These are phyloP conservation scores for Herpetomonas samuelpessoai DNA, from an alignment of 208 protist species.

Conservation along the genomic window DNA sequence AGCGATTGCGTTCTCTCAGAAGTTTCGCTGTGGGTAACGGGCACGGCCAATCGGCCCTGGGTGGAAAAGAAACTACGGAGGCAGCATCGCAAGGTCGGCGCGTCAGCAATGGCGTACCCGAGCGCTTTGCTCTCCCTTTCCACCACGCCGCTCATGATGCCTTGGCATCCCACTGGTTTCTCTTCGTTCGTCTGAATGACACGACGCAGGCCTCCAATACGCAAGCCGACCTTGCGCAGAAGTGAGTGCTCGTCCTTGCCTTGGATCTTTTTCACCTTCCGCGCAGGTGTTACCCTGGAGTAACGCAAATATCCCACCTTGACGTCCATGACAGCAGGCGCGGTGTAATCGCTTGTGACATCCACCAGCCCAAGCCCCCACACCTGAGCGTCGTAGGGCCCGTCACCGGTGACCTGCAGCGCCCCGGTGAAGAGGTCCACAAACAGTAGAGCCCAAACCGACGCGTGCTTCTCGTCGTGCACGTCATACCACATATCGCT, in stretches of 20 bases:
- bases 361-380: slow-evolving; percentile 30
- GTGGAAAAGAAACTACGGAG: background rate
- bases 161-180: background rate
- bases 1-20: too few relatives aligned
- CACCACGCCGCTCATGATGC: background rate
- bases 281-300: slow-evolving; percentile 19
- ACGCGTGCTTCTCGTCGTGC: background rate
- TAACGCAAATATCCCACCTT: slow-evolving; percentile 41
- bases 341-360: slow-evolving; percentile 6
- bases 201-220: slow-evolving; percentile 28
- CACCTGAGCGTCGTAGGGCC: background rate
- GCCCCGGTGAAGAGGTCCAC: slow-evolving; percentile 3
- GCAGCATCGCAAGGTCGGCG: background rate
- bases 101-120: slow-evolving; percentile 11
- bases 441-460: background rate
- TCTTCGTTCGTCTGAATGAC: background rate
- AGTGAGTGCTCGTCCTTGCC: slow-evolving; percentile 6
- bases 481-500: background rate
- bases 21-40: too few relatives aligned
- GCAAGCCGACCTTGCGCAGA: slow-evolving; percentile 12
- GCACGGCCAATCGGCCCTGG: background rate
- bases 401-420: background rate
- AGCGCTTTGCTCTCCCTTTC: slow-evolving; percentile 9
- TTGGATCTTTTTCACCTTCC: slow-evolving; percentile 17
- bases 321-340: slow-evolving; percentile 31